Base-by-base conservation (phyloP, 371 early-diverging fungal species). In the Mucor mucedo region DNA sequence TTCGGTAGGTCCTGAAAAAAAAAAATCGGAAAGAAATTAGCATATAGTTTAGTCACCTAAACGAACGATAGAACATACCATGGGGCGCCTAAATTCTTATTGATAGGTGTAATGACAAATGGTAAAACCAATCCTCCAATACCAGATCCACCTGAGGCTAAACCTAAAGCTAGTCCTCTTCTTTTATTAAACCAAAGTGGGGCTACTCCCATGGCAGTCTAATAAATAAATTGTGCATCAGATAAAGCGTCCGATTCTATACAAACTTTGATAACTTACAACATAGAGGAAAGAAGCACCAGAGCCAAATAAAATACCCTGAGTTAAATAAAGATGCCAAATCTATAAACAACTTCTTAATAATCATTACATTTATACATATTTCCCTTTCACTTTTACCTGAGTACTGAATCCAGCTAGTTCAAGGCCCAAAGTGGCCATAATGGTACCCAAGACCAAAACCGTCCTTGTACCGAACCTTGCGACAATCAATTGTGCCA, bases 61-160 rank as follows among this genome's bases (percentile, higher is more conserved):
- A 21, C 21, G 21, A 21, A 21, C 1, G 21, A 1, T 21, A 21
- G 21, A 21, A 21, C 21, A 21, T 47, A 47, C 85, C 86, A 89
- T 29, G 72, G 71, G 44, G 76, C 64, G 0, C 90, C 92, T 3
- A 88, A 57, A 4, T 41, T 72, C 10, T 71, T 65, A 48, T 92
- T 81, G 10, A 91, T 65, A 10, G 68, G 62, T 29, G 84, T 84
- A 56, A 89, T 73, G 3, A 93, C 63, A 21, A 89, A 89, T 0
- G 89, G 83, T 58, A 92, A 66, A 13, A 87, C 79, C 1, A 93
- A 75, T 1, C 93, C 93, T 35, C 94, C 94, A 44, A 92, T 71
- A 4, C 94, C 94, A 4, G 87, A 82, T 10, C 95, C 95, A 64
- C 89, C 77, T 29, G 88, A 83, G 28, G 88, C 85, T 2, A 94